Conservation (phyloP, 2,329 filamentous ascomycete species). For the Cladosporium sphaerospermum region DNA sequence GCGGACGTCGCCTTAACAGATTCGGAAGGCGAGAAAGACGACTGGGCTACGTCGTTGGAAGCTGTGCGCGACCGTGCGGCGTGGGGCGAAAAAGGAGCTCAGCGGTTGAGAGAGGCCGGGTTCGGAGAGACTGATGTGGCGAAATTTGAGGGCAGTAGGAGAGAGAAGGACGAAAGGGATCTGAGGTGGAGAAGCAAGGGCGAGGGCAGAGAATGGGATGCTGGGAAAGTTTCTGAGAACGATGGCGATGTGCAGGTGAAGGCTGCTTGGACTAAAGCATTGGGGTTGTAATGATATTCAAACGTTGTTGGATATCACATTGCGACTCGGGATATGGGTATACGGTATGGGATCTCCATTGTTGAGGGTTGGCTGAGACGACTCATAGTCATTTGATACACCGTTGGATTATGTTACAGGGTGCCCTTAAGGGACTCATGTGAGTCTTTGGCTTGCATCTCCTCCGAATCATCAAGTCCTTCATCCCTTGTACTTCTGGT, state of each 20-base stretch:
- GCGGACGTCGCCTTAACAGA: slow-evolving; percentile 44
- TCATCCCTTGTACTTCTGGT: slow-evolving; percentile 21
- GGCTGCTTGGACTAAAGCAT: slow-evolving; percentile 40
- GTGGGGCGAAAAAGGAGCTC: slow-evolving; percentile 68
- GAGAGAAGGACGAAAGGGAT: slow-evolving; percentile 53
- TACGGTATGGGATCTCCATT: too few relatives aligned
- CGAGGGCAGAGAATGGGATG: slow-evolving; percentile 62
- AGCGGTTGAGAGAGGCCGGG: slow-evolving; percentile 68
- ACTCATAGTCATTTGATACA: too few relatives aligned
- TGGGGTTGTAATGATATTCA: neutral
- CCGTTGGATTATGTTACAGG: too few relatives aligned
- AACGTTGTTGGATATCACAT: neutral
- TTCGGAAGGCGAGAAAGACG: slow-evolving; percentile 44
- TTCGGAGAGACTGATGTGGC: slow-evolving; percentile 70
- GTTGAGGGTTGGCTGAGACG: too few relatives aligned
- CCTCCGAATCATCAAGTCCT: too few relatives aligned
- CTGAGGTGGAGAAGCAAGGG: slow-evolving; percentile 30
- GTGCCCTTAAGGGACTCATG: too few relatives aligned
- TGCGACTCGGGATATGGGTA: too few relatives aligned
- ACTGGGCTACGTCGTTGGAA: slow-evolving; percentile 78
- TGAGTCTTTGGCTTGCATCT: too few relatives aligned
- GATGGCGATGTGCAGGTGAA: slow-evolving; percentile 46
- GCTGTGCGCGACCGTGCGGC: slow-evolving; percentile 71
- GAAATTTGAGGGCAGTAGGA: slow-evolving; percentile 60
- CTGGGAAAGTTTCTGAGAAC: slow-evolving; percentile 56